Evolutionary conservation across 306 rosid genomes (phyloP).

Genomic region (Dryas alaskensis): DNA sequence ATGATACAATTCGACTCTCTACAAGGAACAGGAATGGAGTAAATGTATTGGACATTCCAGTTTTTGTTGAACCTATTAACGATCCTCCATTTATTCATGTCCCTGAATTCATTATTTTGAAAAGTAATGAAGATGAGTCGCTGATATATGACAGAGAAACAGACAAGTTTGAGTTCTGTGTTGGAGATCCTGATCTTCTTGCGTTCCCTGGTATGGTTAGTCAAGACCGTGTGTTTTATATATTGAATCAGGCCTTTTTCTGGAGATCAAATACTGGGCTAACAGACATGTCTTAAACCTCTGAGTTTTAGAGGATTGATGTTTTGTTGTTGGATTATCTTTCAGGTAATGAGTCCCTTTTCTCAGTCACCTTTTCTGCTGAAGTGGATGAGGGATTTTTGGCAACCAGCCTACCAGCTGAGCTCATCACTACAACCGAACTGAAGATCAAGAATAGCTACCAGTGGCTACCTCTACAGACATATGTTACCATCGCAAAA

Average conservation of each 20-base stretch:
- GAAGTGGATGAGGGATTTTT: slow-evolving; percentile 72
- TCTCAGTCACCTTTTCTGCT: slow-evolving; percentile 57
- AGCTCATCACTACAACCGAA: slow-evolving; percentile 66
- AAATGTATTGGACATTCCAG: slow-evolving; percentile 56
- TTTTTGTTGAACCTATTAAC: slow-evolving; percentile 68
- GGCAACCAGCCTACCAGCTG: slow-evolving; percentile 62
- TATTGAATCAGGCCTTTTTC: no score
- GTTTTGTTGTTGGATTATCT: slow-evolving; percentile 24
- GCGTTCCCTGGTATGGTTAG: slow-evolving; percentile 59
- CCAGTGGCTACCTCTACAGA: slow-evolving; percentile 79
- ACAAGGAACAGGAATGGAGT: slow-evolving; percentile 64
- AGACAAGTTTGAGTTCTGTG: slow-evolving; percentile 62
- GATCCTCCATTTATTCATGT: slow-evolving; percentile 72
- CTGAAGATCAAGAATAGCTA: slow-evolving; percentile 45
- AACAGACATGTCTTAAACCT: not conserved
- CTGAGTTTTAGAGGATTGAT: not conserved
- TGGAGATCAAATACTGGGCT: not conserved
- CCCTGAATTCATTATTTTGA: slow-evolving; percentile 60
- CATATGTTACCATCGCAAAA: slow-evolving; percentile 77
- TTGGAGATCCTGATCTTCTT: slow-evolving; percentile 79
- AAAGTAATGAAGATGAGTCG: slow-evolving; percentile 48
- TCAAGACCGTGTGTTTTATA: not conserved
- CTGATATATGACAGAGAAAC: slow-evolving; percentile 57
- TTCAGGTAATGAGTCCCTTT: slow-evolving; percentile 50
- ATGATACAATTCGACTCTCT: slow-evolving; percentile 52